These are phyloP conservation scores for Boletus rubropictus DNA, from an alignment of 768 basidiomycete species.

Conservation along the genomic window DNA sequence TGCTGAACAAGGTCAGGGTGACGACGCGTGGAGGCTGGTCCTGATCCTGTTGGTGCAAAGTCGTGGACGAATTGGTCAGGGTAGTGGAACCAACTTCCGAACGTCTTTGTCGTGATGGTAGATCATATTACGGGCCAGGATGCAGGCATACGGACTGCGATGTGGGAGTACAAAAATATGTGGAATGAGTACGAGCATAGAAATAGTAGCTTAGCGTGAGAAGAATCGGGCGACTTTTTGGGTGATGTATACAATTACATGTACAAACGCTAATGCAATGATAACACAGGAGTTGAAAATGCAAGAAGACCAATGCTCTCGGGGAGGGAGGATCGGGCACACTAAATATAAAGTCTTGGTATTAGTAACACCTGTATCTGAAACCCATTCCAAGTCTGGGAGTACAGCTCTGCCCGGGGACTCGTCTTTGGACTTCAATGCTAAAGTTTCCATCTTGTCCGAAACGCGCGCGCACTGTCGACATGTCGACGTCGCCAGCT, in stretches of 20 bases:
- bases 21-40: not conserved
- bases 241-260: slow-evolving; percentile 22
- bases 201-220: slow-evolving; percentile 2
- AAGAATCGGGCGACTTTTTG: slow-evolving; percentile 1
- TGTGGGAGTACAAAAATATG: slow-evolving; percentile 8
- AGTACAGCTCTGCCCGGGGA: slow-evolving; percentile 23
- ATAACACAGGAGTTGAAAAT: slow-evolving; percentile 14
- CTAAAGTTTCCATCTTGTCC: slow-evolving; percentile 41
- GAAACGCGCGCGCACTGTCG: slow-evolving; percentile 45
- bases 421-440: slow-evolving; percentile 38
- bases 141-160: not conserved
- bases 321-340: not conserved
- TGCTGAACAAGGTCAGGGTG: not conserved
- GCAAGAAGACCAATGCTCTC: slow-evolving; percentile 5
- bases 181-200: slow-evolving; percentile 12
- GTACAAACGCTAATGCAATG: slow-evolving; percentile 23
- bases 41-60: slow-evolving; percentile 5
- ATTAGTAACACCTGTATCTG: slow-evolving; percentile 24
- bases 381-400: slow-evolving; percentile 25
- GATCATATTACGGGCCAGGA: slow-evolving; percentile 1
- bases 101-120: not conserved
- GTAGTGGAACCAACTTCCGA: not conserved
- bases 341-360: slow-evolving; percentile 4
- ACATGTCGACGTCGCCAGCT: slow-evolving; percentile 50
- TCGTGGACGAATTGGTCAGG: not conserved